phyloP scores from a whole-genome alignment of 306 rosid species.

The Prunus salicina region DNA sequence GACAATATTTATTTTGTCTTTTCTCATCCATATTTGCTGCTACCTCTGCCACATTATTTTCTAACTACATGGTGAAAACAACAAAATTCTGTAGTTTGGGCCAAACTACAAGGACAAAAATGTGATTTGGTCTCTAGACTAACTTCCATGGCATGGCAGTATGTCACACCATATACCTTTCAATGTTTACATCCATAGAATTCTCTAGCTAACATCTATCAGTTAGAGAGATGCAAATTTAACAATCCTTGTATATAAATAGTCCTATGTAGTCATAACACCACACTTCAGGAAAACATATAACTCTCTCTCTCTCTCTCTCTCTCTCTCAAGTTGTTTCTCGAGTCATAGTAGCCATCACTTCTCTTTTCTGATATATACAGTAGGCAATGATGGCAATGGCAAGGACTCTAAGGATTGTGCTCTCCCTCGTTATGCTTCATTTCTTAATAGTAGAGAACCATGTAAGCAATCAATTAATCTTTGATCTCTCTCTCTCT shows the following conservation, averaged over 20 bases:
- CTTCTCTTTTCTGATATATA: not conserved
- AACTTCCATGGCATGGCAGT: not conserved
- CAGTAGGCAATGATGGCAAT: conserved; percentile 21
- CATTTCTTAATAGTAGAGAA: conserved; percentile 31
- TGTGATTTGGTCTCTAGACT: conserved; percentile 1
- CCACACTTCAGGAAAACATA: not conserved
- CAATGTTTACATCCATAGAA: conserved; percentile 16
- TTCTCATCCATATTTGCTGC: not conserved
- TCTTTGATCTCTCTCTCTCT: not conserved
- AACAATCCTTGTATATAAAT: conserved; percentile 17
- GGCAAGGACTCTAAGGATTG: conserved; percentile 19
- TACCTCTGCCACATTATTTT: not conserved
- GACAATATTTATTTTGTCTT: not conserved
- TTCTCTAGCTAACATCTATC: not conserved
- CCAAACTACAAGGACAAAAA: not conserved
- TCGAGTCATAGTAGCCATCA: not conserved
- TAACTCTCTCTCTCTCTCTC: not conserved
- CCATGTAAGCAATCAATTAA: conserved; percentile 37
- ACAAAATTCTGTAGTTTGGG: not conserved
- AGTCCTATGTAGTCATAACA: not conserved
- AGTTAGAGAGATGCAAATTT: not conserved
- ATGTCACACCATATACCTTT: conserved; percentile 5
- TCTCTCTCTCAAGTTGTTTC: not conserved
- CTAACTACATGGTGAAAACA: conserved; percentile 11
- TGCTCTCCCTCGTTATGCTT: conserved; percentile 15